A percentile compares a stretch with the other conserved stretches of the same genome.
Conservation (phyloP, 2,329 filamentous ascomycete genomes). For the Epichloe sibirici region DNA sequence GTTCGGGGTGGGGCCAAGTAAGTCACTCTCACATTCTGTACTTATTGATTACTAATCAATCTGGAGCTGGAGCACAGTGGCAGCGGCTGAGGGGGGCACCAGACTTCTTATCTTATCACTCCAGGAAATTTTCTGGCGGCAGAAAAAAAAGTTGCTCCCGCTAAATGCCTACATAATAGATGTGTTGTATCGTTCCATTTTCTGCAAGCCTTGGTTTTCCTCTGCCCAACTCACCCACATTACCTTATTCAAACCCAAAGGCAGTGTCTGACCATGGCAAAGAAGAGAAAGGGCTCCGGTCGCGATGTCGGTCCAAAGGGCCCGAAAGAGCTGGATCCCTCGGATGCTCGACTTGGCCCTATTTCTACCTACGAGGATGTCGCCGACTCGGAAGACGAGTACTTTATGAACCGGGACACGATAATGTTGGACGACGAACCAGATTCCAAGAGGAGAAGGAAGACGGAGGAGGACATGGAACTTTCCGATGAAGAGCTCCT, state of each 20-base stretch:
- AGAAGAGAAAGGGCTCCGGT: constrained; percentile 59
- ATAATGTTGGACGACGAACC: constrained; percentile 75
- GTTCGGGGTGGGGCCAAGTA: too few relatives aligned
- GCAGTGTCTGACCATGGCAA: constrained; percentile 37
- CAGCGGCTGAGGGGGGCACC: too few relatives aligned
- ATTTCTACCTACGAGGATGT: constrained; percentile 67
- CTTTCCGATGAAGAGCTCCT: constrained; percentile 51
- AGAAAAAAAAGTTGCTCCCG: too few relatives aligned
- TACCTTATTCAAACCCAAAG: neutral
- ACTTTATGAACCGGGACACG: constrained; percentile 76
- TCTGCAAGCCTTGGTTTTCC: too few relatives aligned
- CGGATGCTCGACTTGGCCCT: constrained; percentile 49
- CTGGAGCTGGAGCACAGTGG: too few relatives aligned
- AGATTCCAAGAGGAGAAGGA: constrained; percentile 63
- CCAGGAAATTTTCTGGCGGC: too few relatives aligned
- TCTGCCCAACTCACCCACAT: neutral
- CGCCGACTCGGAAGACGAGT: constrained; percentile 88
- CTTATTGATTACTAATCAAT: too few relatives aligned
- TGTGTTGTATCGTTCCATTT: too few relatives aligned
- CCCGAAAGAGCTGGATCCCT: constrained; percentile 41
- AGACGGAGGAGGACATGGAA: constrained; percentile 56
- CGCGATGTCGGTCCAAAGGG: constrained; percentile 32
- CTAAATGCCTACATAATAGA: too few relatives aligned
- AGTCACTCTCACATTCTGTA: too few relatives aligned
- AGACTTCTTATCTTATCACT: too few relatives aligned